Base-by-base conservation (phyloP, 2,329 filamentous ascomycete species). In the Penicillium sp. region DNA sequence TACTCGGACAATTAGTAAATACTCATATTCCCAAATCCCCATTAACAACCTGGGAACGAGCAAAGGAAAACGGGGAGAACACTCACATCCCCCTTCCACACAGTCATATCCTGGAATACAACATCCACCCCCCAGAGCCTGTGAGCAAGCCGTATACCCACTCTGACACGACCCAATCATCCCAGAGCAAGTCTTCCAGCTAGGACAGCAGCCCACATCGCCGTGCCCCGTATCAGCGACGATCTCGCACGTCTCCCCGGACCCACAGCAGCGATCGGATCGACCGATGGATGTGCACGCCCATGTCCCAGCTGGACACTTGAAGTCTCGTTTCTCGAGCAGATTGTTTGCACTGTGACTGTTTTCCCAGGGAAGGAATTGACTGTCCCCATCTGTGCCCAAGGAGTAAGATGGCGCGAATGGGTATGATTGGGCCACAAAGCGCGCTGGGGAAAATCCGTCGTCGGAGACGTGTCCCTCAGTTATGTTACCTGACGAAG, bases 21-120 rank as follows among this genome's bases (percentile, higher is more conserved):
- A 1, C 6, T 4, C 15, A 15, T 34, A 34, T 7, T 29, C 10
- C 2, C 8, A 13, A 12, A 10, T n/a, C 1, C 8, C 8, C 13
- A 15, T 10, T 13, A 4, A 29, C 13, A 6, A n/a, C 2, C 3
- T 42, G 3, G 7, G 17, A 22, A 32, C 2, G 17, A 41, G 26
- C 9, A 19, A 41, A 15, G 3, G 10, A 26, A 17, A 24, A 29
- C 8, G n/a, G 15, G 7, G 53, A 24, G 17, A 57, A 65, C 60
- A 60, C 65, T 60, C 29, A 76, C 80, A 84, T 47, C 80, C 81
- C 52, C 75, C 70, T 45, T 72, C 72, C 34, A 76, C 71, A 64
- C 81, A 84, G 7, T 68, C 69, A 60, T 79, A 82, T 0, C 78
- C 79, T 4, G 79, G 78, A 32, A 83, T 72, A 67, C 80, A 84